phyloP scores from a whole-genome alignment of 148 eudicot genomes.

The Bassia scoparia region DNA sequence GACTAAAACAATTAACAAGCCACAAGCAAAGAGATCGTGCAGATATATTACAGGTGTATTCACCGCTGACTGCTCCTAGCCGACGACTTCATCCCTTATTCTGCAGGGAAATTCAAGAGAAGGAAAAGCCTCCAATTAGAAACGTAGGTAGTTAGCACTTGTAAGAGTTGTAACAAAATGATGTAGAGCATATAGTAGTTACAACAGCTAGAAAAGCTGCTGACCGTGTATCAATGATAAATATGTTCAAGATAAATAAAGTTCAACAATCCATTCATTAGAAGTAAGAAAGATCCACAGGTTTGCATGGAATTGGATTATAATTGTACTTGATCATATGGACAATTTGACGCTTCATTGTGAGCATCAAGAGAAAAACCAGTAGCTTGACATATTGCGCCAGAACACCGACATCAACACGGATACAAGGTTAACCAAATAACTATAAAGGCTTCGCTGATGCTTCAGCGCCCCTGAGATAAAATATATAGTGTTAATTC shows the following conservation, averaged over 20 bases:
- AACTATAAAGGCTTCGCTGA: constrained; percentile 62
- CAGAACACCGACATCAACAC: constrained; percentile 77
- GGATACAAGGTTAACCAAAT: constrained; percentile 52
- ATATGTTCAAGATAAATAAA: no score
- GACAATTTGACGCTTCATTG: constrained; percentile 57
- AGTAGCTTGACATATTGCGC: constrained; percentile 74
- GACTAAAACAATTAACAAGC: constrained; percentile 7
- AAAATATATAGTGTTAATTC: no score
- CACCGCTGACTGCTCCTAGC: constrained; percentile 14
- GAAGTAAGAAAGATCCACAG: constrained; percentile 25
- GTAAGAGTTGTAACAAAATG: no score
- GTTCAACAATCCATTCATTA: background rate
- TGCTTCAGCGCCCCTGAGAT: constrained; percentile 51
- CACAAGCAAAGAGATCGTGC: constrained; percentile 6
- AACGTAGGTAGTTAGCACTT: no score
- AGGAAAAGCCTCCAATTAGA: no score
- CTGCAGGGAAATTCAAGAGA: constrained; percentile 17
- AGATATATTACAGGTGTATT: background rate
- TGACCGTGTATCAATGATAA: background rate
- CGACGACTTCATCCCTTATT: constrained; percentile 10
- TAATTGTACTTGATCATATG: constrained; percentile 70
- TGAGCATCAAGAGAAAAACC: constrained; percentile 56
- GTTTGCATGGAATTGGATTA: constrained; percentile 58
- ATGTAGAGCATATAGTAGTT: background rate
- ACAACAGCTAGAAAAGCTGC: constrained; percentile 6